Percentiles rank a stretch among this genome's conserved stretches.
Evolutionary conservation across 2,329 filamentous ascomycete genomes (phyloP).

Genomic region (Aureobasidium lini): DNA sequence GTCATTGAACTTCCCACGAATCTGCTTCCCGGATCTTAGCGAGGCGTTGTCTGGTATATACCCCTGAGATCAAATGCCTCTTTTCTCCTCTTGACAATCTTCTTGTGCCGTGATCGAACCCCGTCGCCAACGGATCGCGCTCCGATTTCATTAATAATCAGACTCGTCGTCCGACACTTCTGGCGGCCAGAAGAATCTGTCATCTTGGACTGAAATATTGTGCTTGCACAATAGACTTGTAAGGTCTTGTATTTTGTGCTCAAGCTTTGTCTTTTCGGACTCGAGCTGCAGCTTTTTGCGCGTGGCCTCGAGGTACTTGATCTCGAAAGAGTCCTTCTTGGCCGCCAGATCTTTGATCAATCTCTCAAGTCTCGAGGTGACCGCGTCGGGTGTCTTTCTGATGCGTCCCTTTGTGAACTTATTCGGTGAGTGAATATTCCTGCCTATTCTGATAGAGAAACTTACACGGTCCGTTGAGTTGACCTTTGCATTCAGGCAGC

Average conservation of each 20-base stretch:
- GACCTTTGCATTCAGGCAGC: no score
- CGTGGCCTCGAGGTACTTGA: background rate
- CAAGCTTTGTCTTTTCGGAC: background rate
- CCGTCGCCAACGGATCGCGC: no score
- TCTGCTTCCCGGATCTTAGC: background rate
- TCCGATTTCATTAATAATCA: no score
- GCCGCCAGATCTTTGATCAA: background rate
- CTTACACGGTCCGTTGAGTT: no score
- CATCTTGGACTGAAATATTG: background rate
- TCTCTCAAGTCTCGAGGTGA: no score
- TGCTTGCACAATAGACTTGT: background rate
- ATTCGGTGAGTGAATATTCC: no score
- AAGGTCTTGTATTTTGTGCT: background rate
- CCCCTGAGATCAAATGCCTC: background rate
- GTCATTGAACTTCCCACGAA: background rate
- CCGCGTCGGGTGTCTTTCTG: no score
- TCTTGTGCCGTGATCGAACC: background rate
- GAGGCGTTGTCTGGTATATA: background rate
- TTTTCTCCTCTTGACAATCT: background rate
- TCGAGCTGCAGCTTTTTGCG: background rate
- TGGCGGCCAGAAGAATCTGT: no score
- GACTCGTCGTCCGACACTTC: no score
- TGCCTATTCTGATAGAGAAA: no score
- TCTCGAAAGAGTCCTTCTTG: no score
- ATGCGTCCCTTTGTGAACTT: no score